Base-by-base conservation (phyloP, 2,329 filamentous ascomycete species). In the Penicillium sp. region DNA sequence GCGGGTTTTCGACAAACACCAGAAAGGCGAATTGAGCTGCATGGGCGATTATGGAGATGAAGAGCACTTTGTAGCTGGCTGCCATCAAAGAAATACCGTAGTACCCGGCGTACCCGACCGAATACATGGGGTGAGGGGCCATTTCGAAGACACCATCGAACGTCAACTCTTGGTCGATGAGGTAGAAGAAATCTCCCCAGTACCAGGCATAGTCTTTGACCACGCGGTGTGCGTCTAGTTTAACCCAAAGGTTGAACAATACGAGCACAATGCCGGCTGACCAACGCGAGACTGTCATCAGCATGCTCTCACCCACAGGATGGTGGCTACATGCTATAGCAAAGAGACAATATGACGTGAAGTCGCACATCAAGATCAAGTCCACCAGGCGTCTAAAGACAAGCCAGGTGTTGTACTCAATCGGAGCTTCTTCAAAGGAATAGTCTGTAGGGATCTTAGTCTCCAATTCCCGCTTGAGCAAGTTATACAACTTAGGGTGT, bases 161-260 rank as follows among this genome's bases (percentile, higher is more conserved):
- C 43, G 90, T 97, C 67, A 98, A 77, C 65, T 95, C 88, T 72
- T 97, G 90, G 71, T 98, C 93, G 68, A 98, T 88, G 64, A 98
- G 83, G 72, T 89, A 98, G 77, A 97, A 98, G 73, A 97, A 97
- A 71, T 98, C 93, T 53, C 93, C 93, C 93, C 93, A 98, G 72
- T 97, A 98, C 93, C 93, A 98, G 26, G 93, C 93, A 73, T 90
- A 98, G 71, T 98, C 93, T 71, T 97, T 97, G 65, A 98, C 93
- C 43, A 98, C 93, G 53, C 93, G 81, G 70, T 98, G 93, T 19
- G 93, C 93, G 70, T 98, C 93, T 54, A 98, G 78, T 73, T 98
- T 98, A 56, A 98, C 93, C 90, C 93, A 97, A 21, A 97, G 78
- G 69, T 97, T 98, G 79, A 98, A 97, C 51, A 87, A 78, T 55